Percentiles rank a stretch among this genome's conserved stretches.
Conservation (phyloP, 345 rosid genomes). For the Arabidopsis suecica region DNA sequence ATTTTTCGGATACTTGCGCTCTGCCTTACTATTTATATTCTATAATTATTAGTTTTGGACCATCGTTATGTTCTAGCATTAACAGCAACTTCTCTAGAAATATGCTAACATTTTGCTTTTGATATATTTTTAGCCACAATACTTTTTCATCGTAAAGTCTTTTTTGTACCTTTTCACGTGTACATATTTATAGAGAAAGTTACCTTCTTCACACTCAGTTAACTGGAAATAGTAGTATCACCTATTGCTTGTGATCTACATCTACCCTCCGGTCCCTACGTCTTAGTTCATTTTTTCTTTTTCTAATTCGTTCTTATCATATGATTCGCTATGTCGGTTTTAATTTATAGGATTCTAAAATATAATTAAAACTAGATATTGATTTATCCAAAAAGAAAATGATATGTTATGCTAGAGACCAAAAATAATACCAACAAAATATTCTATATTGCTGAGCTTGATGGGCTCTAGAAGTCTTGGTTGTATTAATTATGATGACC, state of each 20-base stretch:
- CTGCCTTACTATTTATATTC: constrained; percentile 13
- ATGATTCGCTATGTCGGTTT: background rate
- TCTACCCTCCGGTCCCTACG: constrained; percentile 16
- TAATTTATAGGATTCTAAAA: background rate
- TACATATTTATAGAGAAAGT: constrained; percentile 13
- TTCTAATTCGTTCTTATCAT: background rate
- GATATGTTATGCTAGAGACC: background rate
- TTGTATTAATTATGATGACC: constrained; percentile 35
- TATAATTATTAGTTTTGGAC: constrained; percentile 25
- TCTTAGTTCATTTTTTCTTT: background rate
- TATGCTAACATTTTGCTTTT: background rate
- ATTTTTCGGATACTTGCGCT: background rate
- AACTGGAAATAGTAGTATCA: constrained; percentile 17
- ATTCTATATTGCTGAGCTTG: constrained; percentile 15
- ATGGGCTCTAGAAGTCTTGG: constrained; percentile 27
- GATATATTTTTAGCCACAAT: background rate
- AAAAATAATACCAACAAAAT: constrained; percentile 22
- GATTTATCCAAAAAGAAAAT: background rate
- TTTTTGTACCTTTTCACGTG: constrained; percentile 28
- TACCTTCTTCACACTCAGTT: constrained; percentile 18
- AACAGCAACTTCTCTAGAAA: constrained; percentile 7
- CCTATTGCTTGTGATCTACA: constrained; percentile 35
- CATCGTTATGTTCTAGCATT: background rate
- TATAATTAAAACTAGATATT: background rate
- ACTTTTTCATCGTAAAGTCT: background rate